Evolutionary conservation across 1,139 yeast species (phyloP).

Genomic region (Hemisphaericaspora xylanilytica): DNA sequence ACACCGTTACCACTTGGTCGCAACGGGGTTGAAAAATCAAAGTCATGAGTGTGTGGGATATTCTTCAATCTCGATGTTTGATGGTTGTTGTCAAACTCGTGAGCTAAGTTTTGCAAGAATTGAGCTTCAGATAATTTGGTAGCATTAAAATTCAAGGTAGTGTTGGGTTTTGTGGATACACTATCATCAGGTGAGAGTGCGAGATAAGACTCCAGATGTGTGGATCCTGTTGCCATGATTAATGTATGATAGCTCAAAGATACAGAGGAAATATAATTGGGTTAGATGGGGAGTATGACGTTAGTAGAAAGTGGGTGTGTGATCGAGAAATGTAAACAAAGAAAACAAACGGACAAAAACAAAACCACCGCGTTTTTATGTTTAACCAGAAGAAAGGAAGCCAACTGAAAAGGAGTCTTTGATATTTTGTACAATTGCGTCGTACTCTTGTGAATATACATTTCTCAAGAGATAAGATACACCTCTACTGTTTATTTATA

Average conservation of each 20-base stretch:
- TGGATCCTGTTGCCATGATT: neutral
- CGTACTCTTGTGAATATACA: too few species aligned
- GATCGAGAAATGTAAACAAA: too few species aligned
- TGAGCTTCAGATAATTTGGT: neutral
- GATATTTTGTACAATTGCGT: too few species aligned
- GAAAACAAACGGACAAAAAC: too few species aligned
- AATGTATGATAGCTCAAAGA: neutral
- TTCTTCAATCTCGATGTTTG: neutral
- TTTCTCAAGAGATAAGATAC: too few species aligned
- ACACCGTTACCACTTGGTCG: neutral
- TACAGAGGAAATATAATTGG: too few species aligned
- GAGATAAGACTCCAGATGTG: neutral
- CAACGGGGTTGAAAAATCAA: neutral
- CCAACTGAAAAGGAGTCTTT: too few species aligned
- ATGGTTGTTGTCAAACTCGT: neutral
- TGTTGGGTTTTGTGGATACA: neutral
- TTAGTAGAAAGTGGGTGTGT: too few species aligned
- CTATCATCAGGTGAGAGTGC: slow-evolving; percentile 1
- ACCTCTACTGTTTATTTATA: too few species aligned
- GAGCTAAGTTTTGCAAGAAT: neutral
- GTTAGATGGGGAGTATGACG: too few species aligned
- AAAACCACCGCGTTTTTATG: too few species aligned
- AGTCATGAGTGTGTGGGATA: neutral
- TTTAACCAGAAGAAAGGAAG: too few species aligned
- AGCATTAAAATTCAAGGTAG: neutral